Base-by-base conservation (phyloP, 2,329 filamentous ascomycete species). In the Dothideomycetes sp. region DNA sequence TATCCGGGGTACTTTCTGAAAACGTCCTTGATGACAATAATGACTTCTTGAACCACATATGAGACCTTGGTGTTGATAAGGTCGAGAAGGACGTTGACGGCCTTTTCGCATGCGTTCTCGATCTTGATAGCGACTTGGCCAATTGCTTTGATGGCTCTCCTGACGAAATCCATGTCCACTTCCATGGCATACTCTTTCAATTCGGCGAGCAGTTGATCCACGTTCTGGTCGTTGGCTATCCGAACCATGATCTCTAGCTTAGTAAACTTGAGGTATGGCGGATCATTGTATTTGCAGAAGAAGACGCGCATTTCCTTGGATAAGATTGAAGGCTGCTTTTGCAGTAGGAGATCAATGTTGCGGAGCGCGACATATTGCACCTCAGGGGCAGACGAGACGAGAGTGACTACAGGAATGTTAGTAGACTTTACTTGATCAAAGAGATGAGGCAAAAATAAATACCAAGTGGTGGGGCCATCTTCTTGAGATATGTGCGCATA, bases 211-310 rank as follows among this genome's bases (percentile, higher is more conserved):
- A 98, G 71, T 57, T 96, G 91, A 56, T 98, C 91, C 44, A 89
- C 89, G 57, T 96, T 98, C 57, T 81, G 83, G 51, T 95, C 88
- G 64, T 95, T 96, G 45, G 89, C 86, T 78, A 98, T 96, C 61
- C 91, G 81, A 35, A 98, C 89, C 91, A 98, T 96, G 47, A 96
- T 96, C 59, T 98, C 91, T 36, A 98, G 75, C 59, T 98, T 98
- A 58, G 94, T 84, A 44, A 98, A 78, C 63, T 98, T 98, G 53
- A 98, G 80, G 59, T 98, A 98, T 16, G 87, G 87, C 2, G 91
- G 89, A 52, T 98, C 91, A 58, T 96, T 96, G 68, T 98, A 98
- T 66, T 98, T 98, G 80, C 91, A 98, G 68, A 98, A 98, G 68
- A 98, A 98, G 7, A 98, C 91, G 33, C 91, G 79, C 54, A 98